Percentiles rank a stretch among this genome's conserved stretches.
Conservation (phyloP, 495 filamentous ascomycete genomes). For the Xylaria castorea region DNA sequence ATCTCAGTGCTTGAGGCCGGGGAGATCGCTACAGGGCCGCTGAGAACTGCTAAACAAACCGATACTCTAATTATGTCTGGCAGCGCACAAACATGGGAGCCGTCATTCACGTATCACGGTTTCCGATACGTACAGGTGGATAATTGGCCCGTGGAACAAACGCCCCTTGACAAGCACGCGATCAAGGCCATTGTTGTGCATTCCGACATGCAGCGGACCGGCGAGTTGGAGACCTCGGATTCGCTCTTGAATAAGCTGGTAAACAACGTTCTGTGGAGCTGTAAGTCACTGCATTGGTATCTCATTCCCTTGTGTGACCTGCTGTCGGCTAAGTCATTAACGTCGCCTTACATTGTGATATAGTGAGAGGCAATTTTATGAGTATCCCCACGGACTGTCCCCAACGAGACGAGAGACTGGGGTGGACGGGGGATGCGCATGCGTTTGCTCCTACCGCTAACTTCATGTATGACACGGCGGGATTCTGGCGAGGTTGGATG, state of each 20-base stretch:
- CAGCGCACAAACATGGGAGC: conserved; percentile 44
- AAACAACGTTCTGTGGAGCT: conserved; percentile 58
- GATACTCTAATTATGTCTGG: conserved; percentile 51
- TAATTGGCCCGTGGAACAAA: conserved; percentile 48
- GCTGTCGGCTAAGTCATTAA: not conserved
- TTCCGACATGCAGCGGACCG: conserved; percentile 57
- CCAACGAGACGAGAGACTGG: conserved; percentile 62
- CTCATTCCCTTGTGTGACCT: not conserved
- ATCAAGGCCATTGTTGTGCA: conserved; percentile 57
- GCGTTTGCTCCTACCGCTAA: conserved; percentile 56
- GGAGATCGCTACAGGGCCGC: conserved; percentile 57
- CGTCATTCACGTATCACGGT: conserved; percentile 62
- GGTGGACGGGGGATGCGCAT: conserved; percentile 63
- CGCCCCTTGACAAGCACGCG: conserved; percentile 33
- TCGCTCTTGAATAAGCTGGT: conserved; percentile 56
- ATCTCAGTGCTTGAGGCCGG: conserved; percentile 56
- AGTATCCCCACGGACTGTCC: conserved; percentile 62
- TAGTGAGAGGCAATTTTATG: conserved; percentile 61
- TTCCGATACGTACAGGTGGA: conserved; percentile 61
- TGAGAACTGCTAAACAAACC: conserved; percentile 53
- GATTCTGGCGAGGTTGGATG: conserved; percentile 58
- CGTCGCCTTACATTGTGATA: not conserved
- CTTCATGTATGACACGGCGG: conserved; percentile 58
- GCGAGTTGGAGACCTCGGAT: conserved; percentile 56
- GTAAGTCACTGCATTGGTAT: conserved; percentile 12